A percentile compares a stretch with the other conserved stretches of the same genome.
phyloP scores from a whole-genome alignment of 495 filamentous ascomycete genomes.

The Sabuloglossum arenarium region DNA sequence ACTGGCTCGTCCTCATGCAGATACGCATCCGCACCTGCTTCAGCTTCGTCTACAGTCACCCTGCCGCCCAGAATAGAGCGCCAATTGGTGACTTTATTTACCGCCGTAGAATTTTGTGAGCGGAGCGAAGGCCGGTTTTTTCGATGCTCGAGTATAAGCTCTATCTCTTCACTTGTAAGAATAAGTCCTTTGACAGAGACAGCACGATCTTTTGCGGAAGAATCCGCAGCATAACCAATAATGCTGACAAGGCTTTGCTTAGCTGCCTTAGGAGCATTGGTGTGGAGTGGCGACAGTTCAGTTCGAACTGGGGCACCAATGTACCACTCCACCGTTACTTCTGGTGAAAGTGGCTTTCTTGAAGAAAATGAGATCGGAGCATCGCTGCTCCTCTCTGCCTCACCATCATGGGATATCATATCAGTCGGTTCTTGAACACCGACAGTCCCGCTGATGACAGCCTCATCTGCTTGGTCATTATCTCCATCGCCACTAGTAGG shows the following conservation, averaged over 20 bases:
- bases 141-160: neutral
- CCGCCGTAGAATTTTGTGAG: neutral
- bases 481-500: no score
- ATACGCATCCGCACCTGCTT: neutral
- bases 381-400: neutral
- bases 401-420: neutral
- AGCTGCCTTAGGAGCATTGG: neutral
- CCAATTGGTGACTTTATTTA: neutral
- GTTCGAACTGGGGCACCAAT: neutral
- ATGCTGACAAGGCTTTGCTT: neutral
- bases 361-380: neutral
- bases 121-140: no score
- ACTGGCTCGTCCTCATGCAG: neutral
- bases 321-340: neutral
- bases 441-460: neutral
- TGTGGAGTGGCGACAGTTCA: neutral
- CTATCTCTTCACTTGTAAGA: neutral
- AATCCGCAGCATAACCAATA: neutral
- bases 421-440: neutral
- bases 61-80: neutral
- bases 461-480: neutral
- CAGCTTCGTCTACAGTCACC: neutral
- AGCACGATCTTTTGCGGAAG: neutral
- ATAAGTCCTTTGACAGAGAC: neutral
- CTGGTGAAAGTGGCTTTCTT: no score